Base-by-base conservation (phyloP, 2,329 filamentous ascomycete genomes). In the Penicillium sp. region DNA sequence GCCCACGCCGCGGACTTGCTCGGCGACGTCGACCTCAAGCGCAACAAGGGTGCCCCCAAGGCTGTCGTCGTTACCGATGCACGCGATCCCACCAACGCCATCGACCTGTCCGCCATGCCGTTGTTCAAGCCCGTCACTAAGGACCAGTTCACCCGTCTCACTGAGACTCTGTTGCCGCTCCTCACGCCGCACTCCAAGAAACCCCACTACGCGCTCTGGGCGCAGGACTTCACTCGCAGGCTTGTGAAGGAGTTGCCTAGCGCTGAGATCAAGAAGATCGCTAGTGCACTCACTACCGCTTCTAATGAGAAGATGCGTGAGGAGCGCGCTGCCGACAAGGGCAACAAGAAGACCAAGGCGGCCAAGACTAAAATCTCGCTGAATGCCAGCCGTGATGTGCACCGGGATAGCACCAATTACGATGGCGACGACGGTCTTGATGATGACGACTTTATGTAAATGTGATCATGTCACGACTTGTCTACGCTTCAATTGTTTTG, bases 301-400 rank as follows among this genome's bases (percentile, higher is more conserved):
- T 82, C 89, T 68, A 99, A 99, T 70, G 93, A 97, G 81, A 96
- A 95, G 80, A 86, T 97, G 86, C 95, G 90, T 78, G 91, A 96
- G 72, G 93, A 99, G 80, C 96, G 97, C 80, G 84, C 86, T 3
- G 83, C 88, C 3, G 89, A 95, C 58, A 96, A 95, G 79, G 85
- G 88, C 46, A 88, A 86, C 64, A 99, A 97, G 87, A 99, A 97
- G 83, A 84, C 79, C 62, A 97, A 97, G 81, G 91, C 91, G 4
- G 87, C 89, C 54, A 97, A 97, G 83, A 95, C 87, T 33, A 99
- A 99, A 83, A 83, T 88, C 14, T 86, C 83, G 6, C 77, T 97
- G 41, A 87, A 88, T 47, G 83, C 51, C 75, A 72, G 65, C 75
- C 86, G 66, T 74, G 78, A 74, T 69, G 79, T 63, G 73, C 70